A percentile compares a stretch with the other conserved stretches of the same genome.
Evolutionary conservation across 805 yeast species (phyloP).

Genomic region (Saccharomyces kudriavzevii): DNA sequence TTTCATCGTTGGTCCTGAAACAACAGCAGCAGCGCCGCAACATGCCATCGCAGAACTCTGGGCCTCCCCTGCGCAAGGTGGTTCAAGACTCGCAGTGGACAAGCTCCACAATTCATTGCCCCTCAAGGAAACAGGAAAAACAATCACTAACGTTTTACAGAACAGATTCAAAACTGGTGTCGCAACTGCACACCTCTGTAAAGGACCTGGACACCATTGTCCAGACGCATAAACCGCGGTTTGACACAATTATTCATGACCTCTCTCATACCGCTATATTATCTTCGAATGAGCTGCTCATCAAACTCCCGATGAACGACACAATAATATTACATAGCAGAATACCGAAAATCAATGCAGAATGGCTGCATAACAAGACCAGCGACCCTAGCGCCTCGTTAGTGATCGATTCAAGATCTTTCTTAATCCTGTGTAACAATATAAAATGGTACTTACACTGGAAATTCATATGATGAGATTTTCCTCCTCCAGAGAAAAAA

Average conservation of each 20-base stretch:
- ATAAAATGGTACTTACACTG: constrained; percentile 10
- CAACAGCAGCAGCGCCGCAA: background rate
- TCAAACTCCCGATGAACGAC: background rate
- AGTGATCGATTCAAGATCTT: constrained; percentile 4
- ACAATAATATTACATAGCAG: background rate
- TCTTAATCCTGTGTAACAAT: constrained; percentile 1
- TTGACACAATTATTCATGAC: background rate
- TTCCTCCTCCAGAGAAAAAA: background rate
- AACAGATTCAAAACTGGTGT: background rate
- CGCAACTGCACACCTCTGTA: background rate
- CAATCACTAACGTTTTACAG: background rate
- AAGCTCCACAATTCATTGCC: background rate
- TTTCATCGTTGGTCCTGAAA: background rate
- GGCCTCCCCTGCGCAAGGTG: background rate
- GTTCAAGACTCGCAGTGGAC: background rate
- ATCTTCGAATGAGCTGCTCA: background rate
- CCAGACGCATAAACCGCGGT: background rate
- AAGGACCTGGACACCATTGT: background rate
- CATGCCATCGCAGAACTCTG: background rate
- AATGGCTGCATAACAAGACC: background rate
- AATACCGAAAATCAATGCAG: background rate
- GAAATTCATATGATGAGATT: constrained; percentile 3
- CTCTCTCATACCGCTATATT: background rate
- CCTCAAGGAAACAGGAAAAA: background rate
- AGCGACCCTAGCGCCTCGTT: background rate